Base-by-base conservation (phyloP, 495 filamentous ascomycete genomes). In the Penicillium desertorum region DNA sequence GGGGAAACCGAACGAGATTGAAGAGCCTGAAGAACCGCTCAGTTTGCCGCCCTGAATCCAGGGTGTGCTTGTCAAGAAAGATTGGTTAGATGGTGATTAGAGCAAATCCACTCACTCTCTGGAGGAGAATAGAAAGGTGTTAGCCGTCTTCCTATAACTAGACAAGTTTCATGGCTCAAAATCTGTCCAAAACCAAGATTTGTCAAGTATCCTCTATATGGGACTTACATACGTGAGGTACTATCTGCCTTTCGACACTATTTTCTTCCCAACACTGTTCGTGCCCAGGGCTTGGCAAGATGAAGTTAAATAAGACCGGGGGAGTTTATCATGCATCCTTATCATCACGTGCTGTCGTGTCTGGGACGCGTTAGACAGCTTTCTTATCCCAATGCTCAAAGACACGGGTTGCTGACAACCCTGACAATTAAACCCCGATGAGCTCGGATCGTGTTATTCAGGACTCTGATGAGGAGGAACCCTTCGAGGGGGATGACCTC, bases 381-480 rank as follows among this genome's bases (percentile, higher is more conserved):
- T 41, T 64, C 23, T 37, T 39, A 25, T 22, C 56, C 14, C 39
- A 52, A 23, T 19, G 45, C 41, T 20, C 45, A 48, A 41, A 20
- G 53, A 54, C 32, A 37, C 22, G 11, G 20, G 16, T 4, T 17
- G 14, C 23, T 9, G 37, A 42, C 36, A 30, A 30, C 17, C 12
- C 19, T 14, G 39, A 27, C n/a, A 20, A 34, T 5, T 44, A 17
- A 49, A 51, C 46, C 56, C 37, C 27, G 34, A 77, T 77, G 74
- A 59, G 66, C 45, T 61, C 58, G 58, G 53, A 72, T 50, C 73
- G 74, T 44, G 67, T 81, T 16, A 78, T 82, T 29, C 75, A 78
- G 49, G 79, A 82, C 56, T 82, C 79, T 14, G 79, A 81, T 20
- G 79, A 81, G 52, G 77, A 75, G 8, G 72, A 80, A 37, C 65